Conservation (phyloP, 306 rosid genomes). For the Quercus suber region DNA sequence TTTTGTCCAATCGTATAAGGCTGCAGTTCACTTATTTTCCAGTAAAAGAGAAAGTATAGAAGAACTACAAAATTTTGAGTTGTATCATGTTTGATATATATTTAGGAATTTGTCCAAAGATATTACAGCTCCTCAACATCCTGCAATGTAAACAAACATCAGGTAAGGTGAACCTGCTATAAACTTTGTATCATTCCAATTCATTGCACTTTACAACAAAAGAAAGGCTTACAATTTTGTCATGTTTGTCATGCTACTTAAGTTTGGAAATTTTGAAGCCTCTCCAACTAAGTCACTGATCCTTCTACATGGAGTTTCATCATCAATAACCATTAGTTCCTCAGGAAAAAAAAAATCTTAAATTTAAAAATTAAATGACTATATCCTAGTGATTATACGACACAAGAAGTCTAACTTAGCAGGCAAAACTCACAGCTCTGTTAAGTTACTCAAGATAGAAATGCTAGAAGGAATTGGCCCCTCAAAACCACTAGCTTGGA, state of each 20-base stretch:
- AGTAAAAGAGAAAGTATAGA: background rate
- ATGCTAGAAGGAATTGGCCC: conserved; percentile 29
- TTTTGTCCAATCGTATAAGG: too few species aligned
- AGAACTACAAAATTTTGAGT: conserved; percentile 3
- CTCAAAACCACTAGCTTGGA: conserved; percentile 27
- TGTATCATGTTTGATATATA: background rate
- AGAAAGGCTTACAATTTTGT: background rate
- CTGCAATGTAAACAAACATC: background rate
- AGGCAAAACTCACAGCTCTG: conserved; percentile 14
- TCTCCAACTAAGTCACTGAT: conserved; percentile 24
- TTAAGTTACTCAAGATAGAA: conserved; percentile 16
- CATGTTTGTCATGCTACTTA: conserved; percentile 1
- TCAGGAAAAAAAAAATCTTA: background rate
- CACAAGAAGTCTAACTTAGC: too few species aligned
- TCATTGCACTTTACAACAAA: background rate
- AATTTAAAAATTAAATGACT: background rate
- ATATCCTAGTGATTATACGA: background rate
- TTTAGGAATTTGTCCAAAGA: conserved; percentile 10
- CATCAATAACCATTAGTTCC: background rate
- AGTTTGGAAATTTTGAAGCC: conserved; percentile 12
- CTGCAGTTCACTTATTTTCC: too few species aligned
- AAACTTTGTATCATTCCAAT: background rate
- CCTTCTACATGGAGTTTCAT: conserved; percentile 22
- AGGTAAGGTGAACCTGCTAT: background rate
- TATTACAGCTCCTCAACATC: conserved; percentile 28